Conservation (phyloP, 345 rosid genomes). For the Heritiera littoralis region DNA sequence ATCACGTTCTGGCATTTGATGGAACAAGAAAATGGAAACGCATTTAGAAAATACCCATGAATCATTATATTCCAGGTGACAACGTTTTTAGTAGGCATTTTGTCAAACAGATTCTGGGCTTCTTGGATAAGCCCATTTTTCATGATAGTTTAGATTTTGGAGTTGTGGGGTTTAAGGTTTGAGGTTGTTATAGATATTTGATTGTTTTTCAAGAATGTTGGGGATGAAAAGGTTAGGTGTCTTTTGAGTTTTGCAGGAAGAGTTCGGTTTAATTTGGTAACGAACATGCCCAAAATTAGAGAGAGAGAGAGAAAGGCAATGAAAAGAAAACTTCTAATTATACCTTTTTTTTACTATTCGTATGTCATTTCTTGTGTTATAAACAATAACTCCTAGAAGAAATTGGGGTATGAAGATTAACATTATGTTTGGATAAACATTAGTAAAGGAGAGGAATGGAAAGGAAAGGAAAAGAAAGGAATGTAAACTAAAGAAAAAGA, state of each 20-base stretch:
- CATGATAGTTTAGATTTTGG: conserved; percentile 26
- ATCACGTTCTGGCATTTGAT: conserved; percentile 38
- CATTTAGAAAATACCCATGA: conserved; percentile 46
- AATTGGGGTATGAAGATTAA: too few relatives aligned
- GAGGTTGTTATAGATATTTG: conserved; percentile 13
- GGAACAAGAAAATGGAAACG: conserved; percentile 28
- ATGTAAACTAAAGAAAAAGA: too few relatives aligned
- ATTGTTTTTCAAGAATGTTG: conserved; percentile 11
- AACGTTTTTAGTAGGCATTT: conserved; percentile 37
- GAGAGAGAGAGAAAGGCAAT: neutral
- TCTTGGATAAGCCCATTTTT: conserved; percentile 33
- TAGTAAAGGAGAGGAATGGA: too few relatives aligned
- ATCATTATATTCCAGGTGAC: conserved; percentile 46
- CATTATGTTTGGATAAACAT: too few relatives aligned
- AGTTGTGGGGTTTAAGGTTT: conserved; percentile 34
- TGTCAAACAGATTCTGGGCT: conserved; percentile 43
- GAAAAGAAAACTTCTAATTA: too few relatives aligned
- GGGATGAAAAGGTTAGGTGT: conserved; percentile 18
- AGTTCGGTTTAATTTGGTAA: neutral
- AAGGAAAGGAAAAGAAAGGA: too few relatives aligned
- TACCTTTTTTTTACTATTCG: too few relatives aligned
- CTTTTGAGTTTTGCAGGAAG: conserved; percentile 11
- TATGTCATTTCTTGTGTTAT: too few relatives aligned
- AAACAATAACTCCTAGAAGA: too few relatives aligned
- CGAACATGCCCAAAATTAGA: conserved; percentile 8